These are phyloP conservation scores for Raphanus hybrid DNA, from an alignment of 441 rosid species.

Conservation along the genomic window DNA sequence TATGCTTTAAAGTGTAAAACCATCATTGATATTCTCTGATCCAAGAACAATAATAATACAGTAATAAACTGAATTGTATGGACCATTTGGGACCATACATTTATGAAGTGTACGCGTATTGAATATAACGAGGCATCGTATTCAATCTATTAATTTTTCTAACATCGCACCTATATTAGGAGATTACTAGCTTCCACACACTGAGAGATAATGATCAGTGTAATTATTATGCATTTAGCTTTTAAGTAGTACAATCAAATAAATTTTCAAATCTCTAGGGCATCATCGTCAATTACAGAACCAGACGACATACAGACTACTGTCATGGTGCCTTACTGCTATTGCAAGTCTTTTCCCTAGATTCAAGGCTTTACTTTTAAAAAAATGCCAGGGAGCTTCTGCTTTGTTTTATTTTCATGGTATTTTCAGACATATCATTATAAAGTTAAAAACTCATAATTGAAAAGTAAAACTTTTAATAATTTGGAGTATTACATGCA, in stretches of 20 bases:
- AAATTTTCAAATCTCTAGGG: not conserved
- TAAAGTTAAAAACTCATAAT: not conserved
- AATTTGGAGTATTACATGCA: not conserved
- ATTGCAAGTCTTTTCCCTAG: constrained; percentile 35
- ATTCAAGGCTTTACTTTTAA: constrained; percentile 40
- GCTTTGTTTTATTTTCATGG: constrained; percentile 1
- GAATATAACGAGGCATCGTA: not conserved
- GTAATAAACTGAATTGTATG: constrained; percentile 16
- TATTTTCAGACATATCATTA: not conserved
- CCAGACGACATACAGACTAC: not conserved
- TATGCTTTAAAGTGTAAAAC: constrained; percentile 24
- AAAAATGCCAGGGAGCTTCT: constrained; percentile 12
- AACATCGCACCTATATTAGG: not conserved
- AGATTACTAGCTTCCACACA: constrained; percentile 15
- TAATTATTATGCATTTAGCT: too few relatives aligned
- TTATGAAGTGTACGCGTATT: not conserved
- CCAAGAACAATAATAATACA: constrained; percentile 32
- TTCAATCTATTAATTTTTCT: not conserved
- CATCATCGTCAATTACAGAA: constrained; percentile 2
- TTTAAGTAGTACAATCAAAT: too few relatives aligned
- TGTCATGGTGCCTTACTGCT: not conserved
- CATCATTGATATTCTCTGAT: constrained; percentile 38
- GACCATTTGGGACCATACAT: constrained; percentile 44
- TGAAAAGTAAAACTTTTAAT: not conserved
- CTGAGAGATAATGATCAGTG: not conserved